These are phyloP conservation scores for Capsicum rhomboideum DNA, from an alignment of 257 asterid species.

Conservation along the genomic window DNA sequence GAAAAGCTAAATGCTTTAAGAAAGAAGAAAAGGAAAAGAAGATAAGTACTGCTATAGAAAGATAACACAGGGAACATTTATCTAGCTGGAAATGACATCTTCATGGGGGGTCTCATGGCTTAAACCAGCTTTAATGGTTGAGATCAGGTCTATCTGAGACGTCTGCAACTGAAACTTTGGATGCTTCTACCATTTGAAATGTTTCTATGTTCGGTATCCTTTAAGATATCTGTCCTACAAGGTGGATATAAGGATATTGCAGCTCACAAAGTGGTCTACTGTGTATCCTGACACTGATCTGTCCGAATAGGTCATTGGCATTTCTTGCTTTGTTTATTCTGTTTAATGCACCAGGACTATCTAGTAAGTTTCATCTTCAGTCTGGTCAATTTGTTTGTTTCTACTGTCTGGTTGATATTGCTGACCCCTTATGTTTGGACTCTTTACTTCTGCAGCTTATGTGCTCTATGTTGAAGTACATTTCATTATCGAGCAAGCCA, in stretches of 20 bases:
- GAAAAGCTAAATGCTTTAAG: slow-evolving; percentile 34
- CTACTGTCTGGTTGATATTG: not conserved
- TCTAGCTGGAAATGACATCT: not conserved
- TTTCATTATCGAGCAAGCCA: not conserved
- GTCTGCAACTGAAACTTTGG: not conserved
- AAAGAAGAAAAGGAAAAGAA: slow-evolving; percentile 24
- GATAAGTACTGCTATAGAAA: slow-evolving; percentile 1
- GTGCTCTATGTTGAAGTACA: not conserved
- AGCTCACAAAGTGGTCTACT: not conserved
- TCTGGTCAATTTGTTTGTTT: not conserved
- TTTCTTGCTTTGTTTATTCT: not conserved
- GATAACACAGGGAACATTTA: not conserved
- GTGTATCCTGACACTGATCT: not conserved
- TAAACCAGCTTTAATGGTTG: not conserved
- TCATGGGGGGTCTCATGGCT: not conserved
- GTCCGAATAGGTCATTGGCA: not conserved
- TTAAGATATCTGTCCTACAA: not conserved
- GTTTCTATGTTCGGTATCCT: not conserved
- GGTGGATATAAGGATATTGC: not conserved
- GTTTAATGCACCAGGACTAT: not conserved
- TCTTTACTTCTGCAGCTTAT: not conserved
- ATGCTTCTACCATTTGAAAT: not conserved
- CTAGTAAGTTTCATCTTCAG: not conserved
- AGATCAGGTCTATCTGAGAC: not conserved
- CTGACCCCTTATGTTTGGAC: not conserved